Conservation (phyloP, 441 rosid species). For the Manihot esculenta region DNA sequence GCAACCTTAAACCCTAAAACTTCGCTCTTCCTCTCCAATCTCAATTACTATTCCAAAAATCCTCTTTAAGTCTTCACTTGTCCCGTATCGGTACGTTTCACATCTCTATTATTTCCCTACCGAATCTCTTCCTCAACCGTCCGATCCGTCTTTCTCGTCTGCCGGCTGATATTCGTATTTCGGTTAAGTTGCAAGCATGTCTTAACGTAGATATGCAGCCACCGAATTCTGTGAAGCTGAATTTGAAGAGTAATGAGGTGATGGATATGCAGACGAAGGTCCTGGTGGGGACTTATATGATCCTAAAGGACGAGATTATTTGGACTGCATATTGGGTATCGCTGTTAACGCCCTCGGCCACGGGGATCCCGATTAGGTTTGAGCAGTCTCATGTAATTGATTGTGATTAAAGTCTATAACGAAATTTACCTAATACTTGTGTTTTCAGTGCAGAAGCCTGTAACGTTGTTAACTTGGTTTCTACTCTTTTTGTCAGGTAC, state of each 20-base stretch:
- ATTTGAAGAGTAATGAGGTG: constrained; percentile 31
- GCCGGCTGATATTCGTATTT: not conserved
- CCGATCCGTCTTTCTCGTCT: constrained; percentile 12
- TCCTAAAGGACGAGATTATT: constrained; percentile 69
- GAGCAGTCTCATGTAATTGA: too few relatives aligned
- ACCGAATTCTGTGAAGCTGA: constrained; percentile 10
- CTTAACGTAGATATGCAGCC: constrained; percentile 17
- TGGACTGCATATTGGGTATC: constrained; percentile 76
- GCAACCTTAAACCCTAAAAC: not conserved
- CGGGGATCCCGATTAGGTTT: constrained; percentile 49
- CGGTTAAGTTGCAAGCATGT: constrained; percentile 21
- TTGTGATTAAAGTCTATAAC: too few relatives aligned
- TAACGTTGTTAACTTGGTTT: not conserved
- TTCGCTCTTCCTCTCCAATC: not conserved
- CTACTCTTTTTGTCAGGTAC: constrained; percentile 44
- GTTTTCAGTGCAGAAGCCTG: not conserved
- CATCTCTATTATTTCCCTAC: not conserved
- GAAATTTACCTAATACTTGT: not conserved
- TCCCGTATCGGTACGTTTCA: not conserved
- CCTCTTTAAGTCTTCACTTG: not conserved
- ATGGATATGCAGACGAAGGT: constrained; percentile 30
- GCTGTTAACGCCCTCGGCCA: constrained; percentile 78
- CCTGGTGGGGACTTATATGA: constrained; percentile 77
- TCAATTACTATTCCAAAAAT: not conserved
- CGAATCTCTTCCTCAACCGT: constrained; percentile 8